Conservation (phyloP, 345 rosid species). For the Dipteronia sinensis region DNA sequence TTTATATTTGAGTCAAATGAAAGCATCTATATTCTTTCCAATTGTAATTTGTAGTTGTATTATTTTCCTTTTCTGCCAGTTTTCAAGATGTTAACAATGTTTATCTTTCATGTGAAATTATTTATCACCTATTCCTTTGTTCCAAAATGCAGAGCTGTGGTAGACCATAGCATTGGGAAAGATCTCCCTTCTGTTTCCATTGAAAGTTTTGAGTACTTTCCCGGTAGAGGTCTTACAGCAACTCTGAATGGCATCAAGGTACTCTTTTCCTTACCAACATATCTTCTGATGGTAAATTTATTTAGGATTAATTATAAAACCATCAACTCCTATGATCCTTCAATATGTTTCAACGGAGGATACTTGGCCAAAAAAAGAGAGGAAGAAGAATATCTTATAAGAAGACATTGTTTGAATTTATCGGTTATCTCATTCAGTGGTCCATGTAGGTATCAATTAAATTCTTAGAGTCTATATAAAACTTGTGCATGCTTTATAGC, state of each 20-base stretch:
- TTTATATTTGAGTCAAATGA: not conserved
- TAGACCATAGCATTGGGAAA: conserved; percentile 87
- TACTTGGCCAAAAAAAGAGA: no score
- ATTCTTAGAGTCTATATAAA: not conserved
- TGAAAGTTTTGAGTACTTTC: conserved; percentile 89
- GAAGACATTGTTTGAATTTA: not conserved
- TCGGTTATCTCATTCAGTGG: not conserved
- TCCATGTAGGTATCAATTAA: not conserved
- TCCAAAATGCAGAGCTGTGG: conserved; percentile 77
- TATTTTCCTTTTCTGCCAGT: not conserved
- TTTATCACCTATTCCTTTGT: conserved; percentile 4
- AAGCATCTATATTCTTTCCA: not conserved
- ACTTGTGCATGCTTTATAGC: not conserved
- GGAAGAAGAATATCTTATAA: not conserved
- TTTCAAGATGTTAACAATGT: conserved; percentile 3
- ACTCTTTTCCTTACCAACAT: conserved; percentile 19
- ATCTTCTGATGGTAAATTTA: not conserved
- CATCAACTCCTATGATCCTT: not conserved
- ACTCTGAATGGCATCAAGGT: conserved; percentile 77
- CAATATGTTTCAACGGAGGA: no score
- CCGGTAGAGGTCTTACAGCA: conserved; percentile 94
- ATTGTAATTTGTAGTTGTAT: not conserved
- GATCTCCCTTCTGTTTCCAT: conserved; percentile 86
- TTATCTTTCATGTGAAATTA: conserved; percentile 23
- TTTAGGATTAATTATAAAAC: not conserved